These are phyloP conservation scores for Hirsutella rhossiliensis DNA, from an alignment of 2,329 filamentous ascomycete species.

Conservation along the genomic window DNA sequence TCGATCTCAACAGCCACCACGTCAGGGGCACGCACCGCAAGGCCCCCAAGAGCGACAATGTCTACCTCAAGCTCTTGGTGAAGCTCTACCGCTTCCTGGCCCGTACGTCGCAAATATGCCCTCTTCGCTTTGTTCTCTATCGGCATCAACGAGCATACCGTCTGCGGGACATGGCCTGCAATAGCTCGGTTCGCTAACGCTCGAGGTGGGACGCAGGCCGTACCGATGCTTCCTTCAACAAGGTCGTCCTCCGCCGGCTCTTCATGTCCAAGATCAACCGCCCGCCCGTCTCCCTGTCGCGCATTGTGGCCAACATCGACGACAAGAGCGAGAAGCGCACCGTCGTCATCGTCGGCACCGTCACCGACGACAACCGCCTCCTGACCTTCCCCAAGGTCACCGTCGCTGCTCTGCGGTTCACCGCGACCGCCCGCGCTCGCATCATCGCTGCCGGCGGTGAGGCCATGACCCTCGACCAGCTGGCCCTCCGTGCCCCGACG, in stretches of 20 bases:
- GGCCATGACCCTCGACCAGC: conserved; percentile 90
- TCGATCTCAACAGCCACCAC: conserved; percentile 61
- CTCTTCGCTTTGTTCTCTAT: background rate
- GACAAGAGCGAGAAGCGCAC: conserved; percentile 67
- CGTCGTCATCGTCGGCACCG: conserved; percentile 83
- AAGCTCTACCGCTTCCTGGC: conserved; percentile 97
- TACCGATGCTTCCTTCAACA: conserved; percentile 97
- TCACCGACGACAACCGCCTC: conserved; percentile 97
- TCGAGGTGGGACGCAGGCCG: conserved; percentile 47
- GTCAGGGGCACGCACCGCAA: conserved; percentile 69
- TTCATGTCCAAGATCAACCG: conserved; percentile 99
- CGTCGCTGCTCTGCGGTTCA: conserved; percentile 92
- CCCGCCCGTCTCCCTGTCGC: conserved; percentile 85
- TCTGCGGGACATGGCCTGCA: too few relatives aligned
- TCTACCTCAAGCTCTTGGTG: conserved; percentile 92
- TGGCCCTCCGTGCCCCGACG: conserved; percentile 88
- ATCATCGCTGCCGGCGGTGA: conserved; percentile 91
- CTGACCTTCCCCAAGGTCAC: conserved; percentile 83
- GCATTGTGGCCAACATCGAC: conserved; percentile 62
- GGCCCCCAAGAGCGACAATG: conserved; percentile 96
- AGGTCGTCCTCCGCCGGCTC: conserved; percentile 91
- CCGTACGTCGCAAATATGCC: conserved; percentile 49
- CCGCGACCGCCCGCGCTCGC: conserved; percentile 85
- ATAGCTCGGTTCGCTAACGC: too few relatives aligned
- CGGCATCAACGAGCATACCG: too few relatives aligned